phyloP scores from a whole-genome alignment of 257 asterid genomes.

The Craterostigma plantagineum region DNA sequence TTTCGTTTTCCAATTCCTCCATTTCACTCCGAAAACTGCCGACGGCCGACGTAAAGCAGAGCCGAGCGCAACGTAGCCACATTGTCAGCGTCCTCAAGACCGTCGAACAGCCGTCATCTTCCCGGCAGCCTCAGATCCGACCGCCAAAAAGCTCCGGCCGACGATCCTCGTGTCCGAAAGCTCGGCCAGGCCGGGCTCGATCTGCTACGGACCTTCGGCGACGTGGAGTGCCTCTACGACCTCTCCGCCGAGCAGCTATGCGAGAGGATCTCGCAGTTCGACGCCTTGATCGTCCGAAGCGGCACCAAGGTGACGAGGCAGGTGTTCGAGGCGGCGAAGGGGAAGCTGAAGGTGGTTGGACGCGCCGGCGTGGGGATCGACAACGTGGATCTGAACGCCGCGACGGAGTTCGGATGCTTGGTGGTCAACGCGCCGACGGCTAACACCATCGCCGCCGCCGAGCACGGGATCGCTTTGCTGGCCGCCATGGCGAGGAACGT shows the following conservation, averaged over 20 bases:
- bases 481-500: slow-evolving; percentile 5
- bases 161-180: slow-evolving; percentile 5
- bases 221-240: slow-evolving; percentile 4
- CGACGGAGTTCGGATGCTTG: slow-evolving; percentile 4
- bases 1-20: slow-evolving; percentile 7
- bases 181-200: slow-evolving; percentile 1
- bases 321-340: slow-evolving; percentile 3
- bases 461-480: slow-evolving; percentile 5
- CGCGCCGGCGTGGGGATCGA: slow-evolving; percentile 5
- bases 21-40: slow-evolving; percentile 2
- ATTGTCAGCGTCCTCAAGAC: too few species aligned
- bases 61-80: too few species aligned
- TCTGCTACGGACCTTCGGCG: slow-evolving; percentile 3
- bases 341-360: slow-evolving; percentile 2
- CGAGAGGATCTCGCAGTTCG: slow-evolving; percentile 2
- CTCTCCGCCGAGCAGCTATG: slow-evolving; percentile 3
- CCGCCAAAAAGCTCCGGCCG: neutral
- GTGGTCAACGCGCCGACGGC: slow-evolving; percentile 7
- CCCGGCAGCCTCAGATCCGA: too few species aligned
- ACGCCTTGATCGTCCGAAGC: slow-evolving; percentile 3
- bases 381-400: slow-evolving; percentile 5
- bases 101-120: too few species aligned
- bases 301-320: slow-evolving; percentile 1
- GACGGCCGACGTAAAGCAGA: too few species aligned
- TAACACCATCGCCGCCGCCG: slow-evolving; percentile 5